Conservation (phyloP, 176 grass and related monocot genomes). For the Typha latifolia region DNA sequence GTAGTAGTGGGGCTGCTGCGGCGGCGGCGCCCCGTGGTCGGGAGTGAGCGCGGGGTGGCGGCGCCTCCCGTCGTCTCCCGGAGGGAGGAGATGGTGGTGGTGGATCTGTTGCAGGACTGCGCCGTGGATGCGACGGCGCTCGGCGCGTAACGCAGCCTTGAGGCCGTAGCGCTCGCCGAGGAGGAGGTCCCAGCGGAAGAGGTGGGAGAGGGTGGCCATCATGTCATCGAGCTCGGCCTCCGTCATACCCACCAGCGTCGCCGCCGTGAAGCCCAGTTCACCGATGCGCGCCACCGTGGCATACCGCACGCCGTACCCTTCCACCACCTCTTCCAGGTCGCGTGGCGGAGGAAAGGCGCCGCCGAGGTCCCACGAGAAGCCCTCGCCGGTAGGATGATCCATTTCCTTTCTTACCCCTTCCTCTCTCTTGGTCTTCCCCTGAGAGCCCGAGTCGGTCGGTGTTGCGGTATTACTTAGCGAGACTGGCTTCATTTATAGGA, state of each 20-base stretch:
- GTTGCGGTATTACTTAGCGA: too few species aligned
- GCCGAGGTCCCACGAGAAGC: too few species aligned
- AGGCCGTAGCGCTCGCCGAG: constrained; percentile 92
- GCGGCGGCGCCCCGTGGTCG: too few species aligned
- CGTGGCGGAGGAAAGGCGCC: constrained; percentile 2
- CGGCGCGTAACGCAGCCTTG: constrained; percentile 69
- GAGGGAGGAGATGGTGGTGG: constrained; percentile 25
- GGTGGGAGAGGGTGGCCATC: constrained; percentile 69
- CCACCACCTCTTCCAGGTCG: constrained; percentile 38
- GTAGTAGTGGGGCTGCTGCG: neutral
- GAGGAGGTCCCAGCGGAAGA: constrained; percentile 91
- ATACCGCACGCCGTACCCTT: constrained; percentile 35
- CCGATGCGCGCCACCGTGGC: constrained; percentile 39
- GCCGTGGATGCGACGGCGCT: constrained; percentile 49
- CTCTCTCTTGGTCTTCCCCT: too few species aligned
- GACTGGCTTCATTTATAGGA: too few species aligned
- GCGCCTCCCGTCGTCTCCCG: neutral
- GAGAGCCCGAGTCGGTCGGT: too few species aligned
- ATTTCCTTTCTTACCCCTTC: too few species aligned
- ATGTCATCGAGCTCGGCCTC: constrained; percentile 96
- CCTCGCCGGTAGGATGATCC: too few species aligned
- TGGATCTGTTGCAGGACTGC: constrained; percentile 9
- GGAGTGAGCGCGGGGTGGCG: too few species aligned
- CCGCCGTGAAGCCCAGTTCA: constrained; percentile 43
- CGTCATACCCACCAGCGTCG: constrained; percentile 39